Percentiles rank a stretch among this genome's conserved stretches.
Conservation (phyloP, 148 eudicot species). For the Cornus controversa region DNA sequence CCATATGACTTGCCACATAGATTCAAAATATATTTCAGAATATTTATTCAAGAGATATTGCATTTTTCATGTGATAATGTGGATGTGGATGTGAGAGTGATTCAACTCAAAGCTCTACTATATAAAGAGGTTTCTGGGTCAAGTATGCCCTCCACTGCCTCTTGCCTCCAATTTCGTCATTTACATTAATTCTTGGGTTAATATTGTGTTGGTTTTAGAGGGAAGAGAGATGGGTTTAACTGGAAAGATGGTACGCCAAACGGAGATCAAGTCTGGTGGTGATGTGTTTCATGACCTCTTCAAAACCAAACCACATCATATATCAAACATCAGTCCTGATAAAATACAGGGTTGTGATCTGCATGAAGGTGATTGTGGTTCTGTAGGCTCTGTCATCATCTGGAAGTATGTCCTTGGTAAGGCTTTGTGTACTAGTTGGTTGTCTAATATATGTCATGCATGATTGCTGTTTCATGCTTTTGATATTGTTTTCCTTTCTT, state of each 20-base stretch:
- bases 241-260: background rate
- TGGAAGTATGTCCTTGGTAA: conserved; percentile 30
- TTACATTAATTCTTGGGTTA: background rate
- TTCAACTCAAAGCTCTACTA: background rate
- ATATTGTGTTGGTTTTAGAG: background rate
- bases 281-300: conserved; percentile 24
- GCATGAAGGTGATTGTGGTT: conserved; percentile 16
- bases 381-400: conserved; percentile 17
- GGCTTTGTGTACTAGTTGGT: no score
- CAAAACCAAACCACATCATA: conserved; percentile 11
- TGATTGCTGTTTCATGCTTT: no score
- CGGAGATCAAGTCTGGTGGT: conserved; percentile 17
- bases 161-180: background rate
- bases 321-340: conserved; percentile 14
- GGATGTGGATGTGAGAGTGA: no score
- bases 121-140: background rate
- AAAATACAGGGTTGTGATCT: conserved; percentile 20
- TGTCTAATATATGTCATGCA: no score
- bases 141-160: background rate
- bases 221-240: background rate
- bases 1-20: no score
- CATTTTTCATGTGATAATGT: no score
- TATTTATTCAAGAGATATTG: no score
- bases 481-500: no score
- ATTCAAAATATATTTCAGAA: no score